Evolutionary conservation across 2,329 filamentous ascomycete genomes (phyloP).

Genomic region (Apiospora kogelbergensis): DNA sequence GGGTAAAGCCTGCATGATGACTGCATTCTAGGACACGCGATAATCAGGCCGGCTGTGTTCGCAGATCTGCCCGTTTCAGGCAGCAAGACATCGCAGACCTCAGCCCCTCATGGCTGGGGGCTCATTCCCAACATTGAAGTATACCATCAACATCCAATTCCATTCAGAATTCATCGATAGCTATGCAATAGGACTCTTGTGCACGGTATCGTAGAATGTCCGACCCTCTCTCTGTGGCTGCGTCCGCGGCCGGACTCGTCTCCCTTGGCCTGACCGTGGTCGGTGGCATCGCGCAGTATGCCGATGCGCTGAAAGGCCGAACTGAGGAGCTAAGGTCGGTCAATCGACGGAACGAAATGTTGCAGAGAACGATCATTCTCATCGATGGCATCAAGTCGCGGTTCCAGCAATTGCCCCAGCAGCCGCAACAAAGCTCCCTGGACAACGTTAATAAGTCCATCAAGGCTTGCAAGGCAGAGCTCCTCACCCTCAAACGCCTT

Average conservation of each 20-base stretch:
- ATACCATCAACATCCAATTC: too few species aligned
- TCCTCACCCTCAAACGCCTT: not conserved
- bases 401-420: not conserved
- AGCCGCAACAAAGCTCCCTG: not conserved
- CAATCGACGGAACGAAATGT: not conserved
- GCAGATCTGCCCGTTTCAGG: too few species aligned
- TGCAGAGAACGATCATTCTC: not conserved
- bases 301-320: not conserved
- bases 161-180: too few species aligned
- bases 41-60: too few species aligned
- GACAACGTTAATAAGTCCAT: not conserved
- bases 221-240: not conserved
- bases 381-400: not conserved
- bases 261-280: not conserved
- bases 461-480: not conserved
- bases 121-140: too few species aligned
- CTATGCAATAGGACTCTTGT: not conserved
- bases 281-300: not conserved
- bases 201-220: not conserved
- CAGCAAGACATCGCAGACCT: too few species aligned
- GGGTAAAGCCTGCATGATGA: too few species aligned
- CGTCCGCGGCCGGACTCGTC: not conserved
- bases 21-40: too few species aligned
- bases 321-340: not conserved
- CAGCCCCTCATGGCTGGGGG: too few species aligned